A percentile compares a stretch with the other conserved stretches of the same genome.
Conservation (phyloP, 495 filamentous ascomycete genomes). For the Penicillium canescens region DNA sequence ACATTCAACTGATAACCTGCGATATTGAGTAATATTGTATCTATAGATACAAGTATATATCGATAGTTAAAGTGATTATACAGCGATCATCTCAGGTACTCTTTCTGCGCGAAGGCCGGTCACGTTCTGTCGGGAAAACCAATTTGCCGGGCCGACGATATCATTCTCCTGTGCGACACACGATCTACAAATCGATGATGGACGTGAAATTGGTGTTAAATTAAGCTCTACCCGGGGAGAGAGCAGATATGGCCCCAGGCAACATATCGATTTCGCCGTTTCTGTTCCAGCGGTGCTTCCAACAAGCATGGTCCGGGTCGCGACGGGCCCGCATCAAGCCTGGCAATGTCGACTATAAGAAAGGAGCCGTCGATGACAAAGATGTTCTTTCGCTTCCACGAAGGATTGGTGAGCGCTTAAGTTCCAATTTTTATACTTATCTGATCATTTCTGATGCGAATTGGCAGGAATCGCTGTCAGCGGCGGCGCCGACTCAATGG, state of each 20-base stretch:
- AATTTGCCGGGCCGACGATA: conserved; percentile 5
- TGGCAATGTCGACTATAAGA: conserved; percentile 2
- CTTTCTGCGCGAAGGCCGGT: too few species aligned
- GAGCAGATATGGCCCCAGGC: not conserved
- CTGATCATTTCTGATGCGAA: conserved; percentile 4
- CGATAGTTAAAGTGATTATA: too few species aligned
- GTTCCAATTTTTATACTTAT: not conserved
- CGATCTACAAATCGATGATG: not conserved
- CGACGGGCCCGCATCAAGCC: conserved; percentile 6
- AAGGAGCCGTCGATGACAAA: not conserved
- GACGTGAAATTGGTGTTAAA: not conserved
- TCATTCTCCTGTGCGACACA: not conserved
- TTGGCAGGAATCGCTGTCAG: conserved; percentile 77
- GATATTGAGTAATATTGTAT: too few species aligned
- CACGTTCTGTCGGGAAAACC: not conserved
- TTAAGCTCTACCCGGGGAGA: not conserved
- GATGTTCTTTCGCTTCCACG: conserved; percentile 4
- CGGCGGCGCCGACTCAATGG: conserved; percentile 96
- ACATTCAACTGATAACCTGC: too few species aligned
- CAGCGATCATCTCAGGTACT: too few species aligned
- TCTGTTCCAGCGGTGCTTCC: conserved; percentile 8
- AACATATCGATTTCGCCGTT: conserved; percentile 10
- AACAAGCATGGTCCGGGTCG: conserved; percentile 11
- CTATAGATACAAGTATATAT: too few species aligned
- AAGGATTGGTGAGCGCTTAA: conserved; percentile 1